phyloP scores from a whole-genome alignment of 352 stramenopile genomes.

The Phytophthora palmivora region DNA sequence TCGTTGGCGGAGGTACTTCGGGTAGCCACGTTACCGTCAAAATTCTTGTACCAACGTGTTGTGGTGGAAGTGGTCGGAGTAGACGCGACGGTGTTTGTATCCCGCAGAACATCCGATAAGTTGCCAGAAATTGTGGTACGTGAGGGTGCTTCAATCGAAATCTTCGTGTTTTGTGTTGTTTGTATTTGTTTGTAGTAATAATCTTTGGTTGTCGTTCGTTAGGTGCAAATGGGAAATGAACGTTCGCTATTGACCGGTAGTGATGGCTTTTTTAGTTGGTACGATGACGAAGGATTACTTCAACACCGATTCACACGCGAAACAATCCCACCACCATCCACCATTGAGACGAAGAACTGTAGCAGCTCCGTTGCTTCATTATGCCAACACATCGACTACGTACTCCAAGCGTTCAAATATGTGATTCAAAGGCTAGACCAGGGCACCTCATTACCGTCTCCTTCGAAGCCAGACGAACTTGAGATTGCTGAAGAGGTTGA shows the following conservation, averaged over 20 bases:
- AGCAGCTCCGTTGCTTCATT: constrained; percentile 24
- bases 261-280: constrained; percentile 62
- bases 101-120: constrained; percentile 13
- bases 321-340: constrained; percentile 54
- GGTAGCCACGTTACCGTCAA: constrained; percentile 49
- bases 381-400: constrained; percentile 44
- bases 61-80: constrained; percentile 46
- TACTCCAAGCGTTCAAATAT: constrained; percentile 39
- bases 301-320: constrained; percentile 69
- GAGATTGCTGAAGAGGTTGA: constrained; percentile 45
- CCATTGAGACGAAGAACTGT: constrained; percentile 19
- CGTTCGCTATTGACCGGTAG: constrained; percentile 27
- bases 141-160: neutral
- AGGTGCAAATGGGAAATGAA: constrained; percentile 29
- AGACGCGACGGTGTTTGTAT: constrained; percentile 42
- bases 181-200: too few species aligned
- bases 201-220: neutral
- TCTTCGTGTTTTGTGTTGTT: too few species aligned
- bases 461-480: constrained; percentile 15
- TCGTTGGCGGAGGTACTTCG: constrained; percentile 49
- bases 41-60: constrained; percentile 45
- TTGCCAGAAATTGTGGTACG: constrained; percentile 40
- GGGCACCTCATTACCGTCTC: neutral
- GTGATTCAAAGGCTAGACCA: neutral
- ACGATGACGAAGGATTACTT: constrained; percentile 34